Conservation (phyloP, 139 green algal species). For the Nannochloris sp. region DNA sequence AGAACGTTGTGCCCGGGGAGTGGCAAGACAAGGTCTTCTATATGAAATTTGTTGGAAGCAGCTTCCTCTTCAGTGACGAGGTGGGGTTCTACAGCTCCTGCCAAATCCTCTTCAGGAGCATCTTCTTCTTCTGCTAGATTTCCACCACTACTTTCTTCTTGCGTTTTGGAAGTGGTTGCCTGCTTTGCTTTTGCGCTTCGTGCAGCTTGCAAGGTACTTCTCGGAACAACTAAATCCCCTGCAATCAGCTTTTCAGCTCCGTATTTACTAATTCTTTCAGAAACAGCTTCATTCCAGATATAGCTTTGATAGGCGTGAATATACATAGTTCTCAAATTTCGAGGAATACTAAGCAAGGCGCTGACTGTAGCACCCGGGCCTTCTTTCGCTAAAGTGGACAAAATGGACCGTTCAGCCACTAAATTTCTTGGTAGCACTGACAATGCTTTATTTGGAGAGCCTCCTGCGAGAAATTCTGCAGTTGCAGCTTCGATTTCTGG, state of each 20-base stretch:
- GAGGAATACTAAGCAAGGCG: constrained; percentile 55
- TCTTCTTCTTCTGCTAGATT: background rate
- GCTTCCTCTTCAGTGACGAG: constrained; percentile 73
- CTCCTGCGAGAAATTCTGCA: constrained; percentile 25
- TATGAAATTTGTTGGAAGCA: constrained; percentile 29
- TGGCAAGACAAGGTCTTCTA: constrained; percentile 83
- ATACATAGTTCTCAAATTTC: constrained; percentile 84
- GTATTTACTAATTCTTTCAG: background rate
- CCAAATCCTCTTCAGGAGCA: background rate
- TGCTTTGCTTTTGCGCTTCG: background rate
- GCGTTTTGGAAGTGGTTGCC: background rate
- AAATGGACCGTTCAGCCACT: constrained; percentile 48
- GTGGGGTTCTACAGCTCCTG: constrained; percentile 10
- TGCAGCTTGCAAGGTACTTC: background rate
- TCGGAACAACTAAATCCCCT: constrained; percentile 4
- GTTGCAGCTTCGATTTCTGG: constrained; percentile 19
- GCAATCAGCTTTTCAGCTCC: background rate
- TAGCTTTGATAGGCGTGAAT: constrained; percentile 88
- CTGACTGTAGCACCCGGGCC: background rate
- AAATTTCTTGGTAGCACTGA: constrained; percentile 42
- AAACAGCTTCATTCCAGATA: constrained; percentile 79
- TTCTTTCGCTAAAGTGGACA: constrained; percentile 1
- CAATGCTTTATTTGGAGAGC: constrained; percentile 41
- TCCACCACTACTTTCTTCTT: background rate
- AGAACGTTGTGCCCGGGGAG: constrained; percentile 56